phyloP scores from a whole-genome alignment of 2,329 filamentous ascomycete genomes.

The Clonostachys byssicola region DNA sequence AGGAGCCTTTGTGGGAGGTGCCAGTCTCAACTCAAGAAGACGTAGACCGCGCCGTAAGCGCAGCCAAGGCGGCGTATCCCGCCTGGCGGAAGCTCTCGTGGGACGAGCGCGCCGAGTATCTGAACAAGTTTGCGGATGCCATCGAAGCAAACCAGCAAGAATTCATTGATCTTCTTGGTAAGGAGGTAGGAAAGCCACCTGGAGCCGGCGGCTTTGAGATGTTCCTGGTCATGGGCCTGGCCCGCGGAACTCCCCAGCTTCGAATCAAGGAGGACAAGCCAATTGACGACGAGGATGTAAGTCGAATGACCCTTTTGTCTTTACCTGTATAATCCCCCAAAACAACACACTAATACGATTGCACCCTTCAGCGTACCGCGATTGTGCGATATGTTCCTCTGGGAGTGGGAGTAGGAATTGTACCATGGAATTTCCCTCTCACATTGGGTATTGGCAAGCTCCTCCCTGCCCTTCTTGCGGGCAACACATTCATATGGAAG shows the following conservation, averaged over 20 bases:
- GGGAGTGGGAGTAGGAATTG: slow-evolving; percentile 53
- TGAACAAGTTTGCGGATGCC: slow-evolving; percentile 1
- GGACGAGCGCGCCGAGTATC: neutral
- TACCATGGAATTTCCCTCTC: slow-evolving; percentile 55
- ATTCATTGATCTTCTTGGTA: neutral
- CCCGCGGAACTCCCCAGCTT: neutral
- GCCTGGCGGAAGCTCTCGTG: neutral
- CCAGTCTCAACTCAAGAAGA: neutral
- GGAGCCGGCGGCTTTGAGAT: neutral
- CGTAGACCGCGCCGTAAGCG: slow-evolving; percentile 1
- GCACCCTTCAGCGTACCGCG: slow-evolving; percentile 6
- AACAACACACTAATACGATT: neutral
- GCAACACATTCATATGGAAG: slow-evolving; percentile 52
- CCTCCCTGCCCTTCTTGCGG: slow-evolving; percentile 49
- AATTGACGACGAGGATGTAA: neutral
- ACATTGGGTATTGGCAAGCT: slow-evolving; percentile 48
- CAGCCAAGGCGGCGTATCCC: slow-evolving; percentile 1
- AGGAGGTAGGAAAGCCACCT: slow-evolving; percentile 1
- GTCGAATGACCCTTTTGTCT: neutral
- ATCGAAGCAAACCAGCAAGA: neutral
- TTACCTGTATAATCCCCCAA: neutral
- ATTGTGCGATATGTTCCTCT: slow-evolving; percentile 39
- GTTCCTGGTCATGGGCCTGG: neutral
- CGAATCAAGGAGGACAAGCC: neutral
- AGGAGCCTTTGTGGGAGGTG: slow-evolving; percentile 1